phyloP scores from a whole-genome alignment of 176 grass and related monocot genomes.

The Miscanthus lutarioriparius region DNA sequence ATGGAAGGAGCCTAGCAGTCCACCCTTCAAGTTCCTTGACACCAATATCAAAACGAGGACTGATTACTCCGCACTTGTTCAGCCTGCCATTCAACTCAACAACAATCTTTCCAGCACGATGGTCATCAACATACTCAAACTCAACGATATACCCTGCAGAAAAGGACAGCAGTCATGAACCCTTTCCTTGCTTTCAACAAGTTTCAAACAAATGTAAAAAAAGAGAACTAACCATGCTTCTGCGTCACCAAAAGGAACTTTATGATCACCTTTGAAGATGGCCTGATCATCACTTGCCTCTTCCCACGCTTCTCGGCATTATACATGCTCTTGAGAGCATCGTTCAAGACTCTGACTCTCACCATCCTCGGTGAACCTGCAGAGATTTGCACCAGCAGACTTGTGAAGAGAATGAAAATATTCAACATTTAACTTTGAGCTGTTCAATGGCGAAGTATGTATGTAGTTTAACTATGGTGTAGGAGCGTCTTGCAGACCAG shows the following conservation, averaged over 20 bases:
- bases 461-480: neutral
- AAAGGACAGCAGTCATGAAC: neutral
- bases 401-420: slow-evolving; percentile 1
- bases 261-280: slow-evolving; percentile 22
- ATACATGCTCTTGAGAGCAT: slow-evolving; percentile 29
- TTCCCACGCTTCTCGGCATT: slow-evolving; percentile 20
- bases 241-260: slow-evolving; percentile 23
- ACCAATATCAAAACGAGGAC: slow-evolving; percentile 21
- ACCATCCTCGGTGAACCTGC: neutral
- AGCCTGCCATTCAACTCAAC: slow-evolving; percentile 19
- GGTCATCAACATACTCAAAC: slow-evolving; percentile 21
- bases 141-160: slow-evolving; percentile 13
- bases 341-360: slow-evolving; percentile 9
- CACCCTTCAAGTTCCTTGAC: slow-evolving; percentile 50
- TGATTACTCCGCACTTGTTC: slow-evolving; percentile 27
- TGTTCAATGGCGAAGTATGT: neutral
- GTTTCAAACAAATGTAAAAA: neutral
- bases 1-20: slow-evolving; percentile 36
- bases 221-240: slow-evolving; percentile 18
- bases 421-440: neutral
- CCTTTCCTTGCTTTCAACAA: neutral
- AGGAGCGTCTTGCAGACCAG: neutral
- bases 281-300: slow-evolving; percentile 20
- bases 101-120: slow-evolving; percentile 20
- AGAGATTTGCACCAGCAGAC: neutral